Conservation (phyloP, 2,329 filamentous ascomycete genomes). For the Fusarium penzigii region DNA sequence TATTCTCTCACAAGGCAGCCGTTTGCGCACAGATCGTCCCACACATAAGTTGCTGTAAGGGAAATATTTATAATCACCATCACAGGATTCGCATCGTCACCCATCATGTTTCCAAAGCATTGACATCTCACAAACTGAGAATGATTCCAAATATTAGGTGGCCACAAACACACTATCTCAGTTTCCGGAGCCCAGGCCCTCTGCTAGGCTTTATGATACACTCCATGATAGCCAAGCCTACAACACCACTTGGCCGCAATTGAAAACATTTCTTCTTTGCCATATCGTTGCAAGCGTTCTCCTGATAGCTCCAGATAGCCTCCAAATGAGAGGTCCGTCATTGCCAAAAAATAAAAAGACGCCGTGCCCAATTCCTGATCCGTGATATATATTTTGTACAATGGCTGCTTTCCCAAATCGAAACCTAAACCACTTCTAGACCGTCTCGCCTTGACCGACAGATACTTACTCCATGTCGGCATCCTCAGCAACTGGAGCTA, state of each 20-base stretch:
- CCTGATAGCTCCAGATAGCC: conserved; percentile 36
- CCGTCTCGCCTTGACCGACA: too few species aligned
- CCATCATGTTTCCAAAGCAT: too few species aligned
- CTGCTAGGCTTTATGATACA: conserved; percentile 7
- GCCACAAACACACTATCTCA: background rate
- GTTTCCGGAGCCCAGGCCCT: background rate
- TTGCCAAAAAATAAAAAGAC: conserved; percentile 37
- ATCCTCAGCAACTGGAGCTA: conserved; percentile 44
- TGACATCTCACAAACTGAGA: too few species aligned
- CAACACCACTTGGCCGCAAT: conserved; percentile 7
- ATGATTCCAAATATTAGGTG: background rate
- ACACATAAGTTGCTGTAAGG: too few species aligned
- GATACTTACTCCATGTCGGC: conserved; percentile 42
- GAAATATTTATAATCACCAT: too few species aligned
- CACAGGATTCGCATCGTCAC: too few species aligned
- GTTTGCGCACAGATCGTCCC: too few species aligned
- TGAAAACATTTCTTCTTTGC: conserved; percentile 3
- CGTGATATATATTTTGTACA: conserved; percentile 9
- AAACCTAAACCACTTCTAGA: too few species aligned
- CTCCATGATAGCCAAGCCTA: conserved; percentile 2
- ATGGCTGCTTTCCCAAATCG: conserved; percentile 1
- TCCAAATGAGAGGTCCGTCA: conserved; percentile 33
- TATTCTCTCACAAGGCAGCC: too few species aligned
- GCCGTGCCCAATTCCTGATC: conserved; percentile 27
- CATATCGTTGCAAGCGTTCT: background rate